Base-by-base conservation (phyloP, 352 stramenopile species). In the Globisporangium okanoganense region DNA sequence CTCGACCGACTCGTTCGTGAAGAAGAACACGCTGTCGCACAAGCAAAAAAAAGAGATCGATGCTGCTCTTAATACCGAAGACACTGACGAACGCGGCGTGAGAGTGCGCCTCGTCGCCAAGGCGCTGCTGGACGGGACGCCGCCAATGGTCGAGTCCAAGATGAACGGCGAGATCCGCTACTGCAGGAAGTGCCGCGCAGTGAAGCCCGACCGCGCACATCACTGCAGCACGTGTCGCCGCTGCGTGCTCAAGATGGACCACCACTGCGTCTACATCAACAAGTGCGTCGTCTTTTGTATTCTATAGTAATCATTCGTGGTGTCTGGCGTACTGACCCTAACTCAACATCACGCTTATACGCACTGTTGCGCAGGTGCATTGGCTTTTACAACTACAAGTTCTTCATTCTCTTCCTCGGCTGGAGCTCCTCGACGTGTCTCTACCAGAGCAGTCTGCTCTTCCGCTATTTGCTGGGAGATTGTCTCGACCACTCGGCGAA, bases 301-400 rank as follows among this genome's bases (percentile, higher is more conserved):
- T 24, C 52, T 14, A 43, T 43, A 14, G 13, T 53, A 38, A 10
- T 56, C 24, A 24, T 63, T 49, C 40, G 64, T 18, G 20, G 5
- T 54, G 6, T 51, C n/a, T n/a, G n/a, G n/a, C n/a, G n/a, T n/a
- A n/a, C n/a, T n/a, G n/a, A n/a, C n/a, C n/a, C n/a, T n/a, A n/a
- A n/a, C n/a, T n/a, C n/a, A n/a, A n/a, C n/a, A n/a, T n/a, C n/a
- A n/a, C n/a, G n/a, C n/a, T n/a, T n/a, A n/a, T n/a, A n/a, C n/a
- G n/a, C n/a, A n/a, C n/a, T n/a, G n/a, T n/a, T n/a, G n/a, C n/a
- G n/a, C 55, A 93, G 84, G 49, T 94, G 86, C 67, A 94, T 95
- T 62, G 86, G 86, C 10, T 91, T 87, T 66, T 83, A 87, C 69
- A 95, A 95, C 71, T 95, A 95, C 79, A 95, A 95, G 72, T 94